Base-by-base conservation (phyloP, 805 yeast species). In the Maudiozyma pseudohumilis region DNA sequence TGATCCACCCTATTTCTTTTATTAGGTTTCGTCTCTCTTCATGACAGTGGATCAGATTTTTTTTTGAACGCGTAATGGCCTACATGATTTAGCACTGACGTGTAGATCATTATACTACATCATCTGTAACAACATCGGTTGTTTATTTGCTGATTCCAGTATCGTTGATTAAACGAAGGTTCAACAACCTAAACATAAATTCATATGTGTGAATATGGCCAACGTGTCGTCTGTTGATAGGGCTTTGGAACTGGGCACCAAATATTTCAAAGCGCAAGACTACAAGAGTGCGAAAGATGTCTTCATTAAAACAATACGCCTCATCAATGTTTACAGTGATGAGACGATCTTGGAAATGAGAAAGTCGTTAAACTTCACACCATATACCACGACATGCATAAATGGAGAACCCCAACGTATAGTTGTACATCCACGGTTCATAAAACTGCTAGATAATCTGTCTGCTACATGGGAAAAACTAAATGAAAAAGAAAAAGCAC, bases 401-500 rank as follows among this genome's bases (percentile, higher is more conserved):
- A 28, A 16, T 5, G n/a, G 3, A 2, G n/a, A 22, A 11, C 5
- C 16, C 10, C 15, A 33, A 24, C 18, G 20, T 4, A 15, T 19
- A 2, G 12, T 25, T n/a, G 22, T 39, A 8, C 63, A 59, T 36
- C 62, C 63, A 2, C 40, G 40, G 29, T 48, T 49, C 20, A 40
- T 46, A 11, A 47, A 49, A 27, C 25, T 56, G 8, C 35, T 57
- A 35, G 61, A 54, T 29, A 52, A 51, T 37, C 29, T 55, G 6
- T 42, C 55, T 6, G 55, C 59, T 0, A 46, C 55, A 11, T 53
- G 51, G 42, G 60, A 53, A 35, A 56, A 52, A 36, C 18, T 54
- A 19, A 48, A 49, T 11, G 49, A 54, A 19, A 18, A 49, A 10
- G 40, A 41, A 4, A 49, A 44, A 18, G 58, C 60, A 2, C 26